Evolutionary conservation across 192 early-diverging fungal species (phyloP), one percentile per base, ranked within the genome.

Genomic region (Coemansia sp.): DNA sequence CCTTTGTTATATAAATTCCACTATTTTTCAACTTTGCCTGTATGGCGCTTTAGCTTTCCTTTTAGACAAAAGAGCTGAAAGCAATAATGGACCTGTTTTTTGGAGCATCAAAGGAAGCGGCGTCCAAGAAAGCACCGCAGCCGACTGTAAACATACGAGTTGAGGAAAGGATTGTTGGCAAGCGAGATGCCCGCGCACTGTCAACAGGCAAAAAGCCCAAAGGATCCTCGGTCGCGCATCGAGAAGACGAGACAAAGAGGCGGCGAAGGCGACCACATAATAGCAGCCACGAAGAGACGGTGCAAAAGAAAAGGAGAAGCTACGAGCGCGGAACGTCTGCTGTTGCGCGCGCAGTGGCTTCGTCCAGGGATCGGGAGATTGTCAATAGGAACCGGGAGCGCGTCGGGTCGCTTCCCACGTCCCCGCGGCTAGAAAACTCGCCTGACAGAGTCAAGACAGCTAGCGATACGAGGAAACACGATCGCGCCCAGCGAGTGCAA

Each of bases 31-130:
- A 39, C 15, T 39, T 3, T 13, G 37, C 37, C 15, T 35, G 34
- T 35, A 13, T 13, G 1, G 9, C 40, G 40, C 40, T 13, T 13
- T 10, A 4, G 9, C 23, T 20, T 18, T 4, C 18, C 4, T 18
- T 18, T 20, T 20, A 46, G 18, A 20, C 43, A 51, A n/a, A n/a
- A n/a, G n/a, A n/a, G n/a, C n/a, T n/a, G n/a, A n/a, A n/a, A n/a
- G n/a, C n/a, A n/a, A 26, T 5, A n/a, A 80, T 80, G 77, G 77
- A 80, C 55, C 35, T 80, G 51, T 80, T 80, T 65, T 80, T 80
- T 71, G 77, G 77, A 43, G 33, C 77, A 20, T 12, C 68, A 13
- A 71, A 62, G 59, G 42, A 31, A 43, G 35, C 55, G 20, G 34
- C 64, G 21, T 30, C 59, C 46, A 51, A 40, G n/a, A 68, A 65